Evolutionary conservation across 169 alveolate genomes (phyloP), one percentile per base, ranked within the genome.

Genomic region (Plasmodium falciparum): DNA sequence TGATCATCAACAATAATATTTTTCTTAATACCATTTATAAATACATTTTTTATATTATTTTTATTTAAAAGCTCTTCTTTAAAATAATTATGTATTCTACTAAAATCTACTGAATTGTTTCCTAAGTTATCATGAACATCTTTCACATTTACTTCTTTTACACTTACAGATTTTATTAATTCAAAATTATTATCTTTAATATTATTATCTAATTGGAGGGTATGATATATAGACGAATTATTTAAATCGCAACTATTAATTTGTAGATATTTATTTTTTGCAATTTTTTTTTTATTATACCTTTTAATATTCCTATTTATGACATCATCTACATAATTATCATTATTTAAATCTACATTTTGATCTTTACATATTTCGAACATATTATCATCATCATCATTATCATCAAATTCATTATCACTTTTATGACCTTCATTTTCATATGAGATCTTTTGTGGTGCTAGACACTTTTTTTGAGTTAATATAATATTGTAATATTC

Each of bases 11-110:
- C 43, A 17, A 80, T 67, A 39, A 80, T 80, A 22, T 80, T 80
- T 80, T 54, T 67, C 72, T 67, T 80, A 2, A 80, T 66, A 17
- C 90, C 90, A 80, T 80, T 80, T 66, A 80, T 80, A 62, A 47
- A 80, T 56, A 80, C 83, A 80, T 80, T 80, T 62, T 80, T 80
- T 67, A 80, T 80, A n/a, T 47, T 80, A 33, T 63, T 50, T 52
- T 80, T 80, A 12, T 67, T 56, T 11, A 80, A 47, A 54, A 80
- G 83, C 9, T 80, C 83, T 33, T 62, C 13, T 80, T 80, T 52
- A 47, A 80, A 80, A 33, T 54, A n/a, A 11, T 80, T 67, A 69
- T 80, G 67, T 67, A 80, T 80, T 43, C 72, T 56, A 26, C 66
- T 67, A 61, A 52, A 80, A 47, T 80, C 90, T 9, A 13, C 29